These are phyloP conservation scores for Chaetothyriales sp. DNA, from an alignment of 2,329 filamentous ascomycete genomes.

Conservation along the genomic window DNA sequence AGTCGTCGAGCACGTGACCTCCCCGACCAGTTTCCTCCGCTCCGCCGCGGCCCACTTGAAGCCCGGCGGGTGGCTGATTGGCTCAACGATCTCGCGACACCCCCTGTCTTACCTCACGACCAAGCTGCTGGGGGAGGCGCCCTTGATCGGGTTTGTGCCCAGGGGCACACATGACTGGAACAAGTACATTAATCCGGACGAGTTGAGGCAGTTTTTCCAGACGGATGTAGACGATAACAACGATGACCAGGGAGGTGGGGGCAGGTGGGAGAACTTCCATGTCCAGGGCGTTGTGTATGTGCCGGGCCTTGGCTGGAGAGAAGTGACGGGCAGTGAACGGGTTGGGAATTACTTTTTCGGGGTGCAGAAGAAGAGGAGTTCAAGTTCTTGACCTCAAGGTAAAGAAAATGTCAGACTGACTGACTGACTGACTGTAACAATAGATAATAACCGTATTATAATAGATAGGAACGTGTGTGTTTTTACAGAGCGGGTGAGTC, in stretches of 20 bases:
- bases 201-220: slow-evolving; percentile 39
- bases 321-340: slow-evolving; percentile 64
- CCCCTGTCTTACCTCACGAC: slow-evolving; percentile 84
- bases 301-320: slow-evolving; percentile 77
- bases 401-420: no score
- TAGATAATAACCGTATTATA: not conserved
- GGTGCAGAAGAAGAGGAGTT: slow-evolving; percentile 40
- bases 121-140: slow-evolving; percentile 78
- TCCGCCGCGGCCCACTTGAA: slow-evolving; percentile 59
- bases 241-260: slow-evolving; percentile 13
- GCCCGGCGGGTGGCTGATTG: slow-evolving; percentile 82
- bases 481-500: no score
- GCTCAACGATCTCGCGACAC: slow-evolving; percentile 83
- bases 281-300: slow-evolving; percentile 73
- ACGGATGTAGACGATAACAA: slow-evolving; percentile 28
- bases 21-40: slow-evolving; percentile 58
- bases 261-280: slow-evolving; percentile 38
- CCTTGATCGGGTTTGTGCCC: slow-evolving; percentile 57
- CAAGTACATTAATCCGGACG: slow-evolving; percentile 82
- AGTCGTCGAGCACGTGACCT: slow-evolving; percentile 81
- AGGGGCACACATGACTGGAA: slow-evolving; percentile 89
- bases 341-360: slow-evolving; percentile 95
- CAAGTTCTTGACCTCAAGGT: not conserved
- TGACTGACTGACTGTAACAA: not conserved
- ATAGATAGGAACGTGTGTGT: not conserved